A percentile compares a stretch with the other conserved stretches of the same genome.
Evolutionary conservation across 129 eudicot species (phyloP).

Genomic region (Flaveria linearis): DNA sequence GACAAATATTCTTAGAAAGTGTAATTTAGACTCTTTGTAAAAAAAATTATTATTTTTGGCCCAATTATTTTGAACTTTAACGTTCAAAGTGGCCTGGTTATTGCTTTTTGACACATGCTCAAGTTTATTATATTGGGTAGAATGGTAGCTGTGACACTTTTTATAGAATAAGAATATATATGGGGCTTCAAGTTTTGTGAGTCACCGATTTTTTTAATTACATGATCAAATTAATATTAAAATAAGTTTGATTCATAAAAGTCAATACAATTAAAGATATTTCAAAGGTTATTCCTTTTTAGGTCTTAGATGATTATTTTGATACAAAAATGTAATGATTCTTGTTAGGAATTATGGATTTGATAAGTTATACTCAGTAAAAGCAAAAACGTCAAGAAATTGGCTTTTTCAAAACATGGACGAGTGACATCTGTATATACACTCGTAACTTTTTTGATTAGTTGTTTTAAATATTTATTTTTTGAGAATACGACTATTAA

Average conservation of each 20-base stretch:
- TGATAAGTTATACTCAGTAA: conserved; percentile 22
- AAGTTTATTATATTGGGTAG: conserved; percentile 22
- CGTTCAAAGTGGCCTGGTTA: conserved; percentile 21
- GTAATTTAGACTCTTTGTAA: conserved; percentile 36
- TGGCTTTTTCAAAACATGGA: conserved; percentile 4
- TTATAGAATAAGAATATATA: conserved; percentile 35
- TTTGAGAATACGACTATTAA: background rate
- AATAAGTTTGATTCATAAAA: conserved; percentile 15
- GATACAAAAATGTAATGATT: conserved; percentile 15
- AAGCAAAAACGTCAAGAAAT: conserved; percentile 6
- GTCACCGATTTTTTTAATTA: conserved; percentile 28
- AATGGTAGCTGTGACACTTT: conserved; percentile 34
- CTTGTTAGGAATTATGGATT: background rate
- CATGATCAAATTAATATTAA: background rate
- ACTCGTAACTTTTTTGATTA: background rate
- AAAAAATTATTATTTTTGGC: conserved; percentile 20
- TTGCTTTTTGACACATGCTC: conserved; percentile 36
- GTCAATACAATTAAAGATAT: background rate
- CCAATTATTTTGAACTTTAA: conserved; percentile 40
- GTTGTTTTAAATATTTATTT: background rate
- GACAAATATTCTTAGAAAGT: conserved; percentile 27
- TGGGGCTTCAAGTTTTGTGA: conserved; percentile 33
- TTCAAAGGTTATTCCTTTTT: conserved; percentile 13
- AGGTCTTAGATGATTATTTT: background rate
- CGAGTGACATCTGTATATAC: background rate